Evolutionary conservation across 208 protist genomes (phyloP).

Genomic region (Leishmania gerbilli): DNA sequence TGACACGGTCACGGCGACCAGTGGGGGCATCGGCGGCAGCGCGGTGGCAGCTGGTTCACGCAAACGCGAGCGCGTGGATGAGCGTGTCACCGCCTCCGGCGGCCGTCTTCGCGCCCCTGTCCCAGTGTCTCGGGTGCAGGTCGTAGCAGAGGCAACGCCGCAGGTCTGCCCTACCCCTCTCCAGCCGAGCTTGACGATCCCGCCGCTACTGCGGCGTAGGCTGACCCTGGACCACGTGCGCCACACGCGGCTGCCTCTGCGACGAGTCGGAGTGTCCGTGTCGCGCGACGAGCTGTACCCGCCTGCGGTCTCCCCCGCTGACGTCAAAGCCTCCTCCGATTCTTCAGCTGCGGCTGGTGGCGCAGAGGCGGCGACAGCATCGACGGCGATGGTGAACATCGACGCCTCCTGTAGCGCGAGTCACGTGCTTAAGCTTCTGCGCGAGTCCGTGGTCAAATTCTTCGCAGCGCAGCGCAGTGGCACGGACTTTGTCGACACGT

Average conservation of each 20-base stretch:
- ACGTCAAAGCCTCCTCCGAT: background rate
- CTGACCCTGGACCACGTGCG: constrained; percentile 66
- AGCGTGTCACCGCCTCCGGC: background rate
- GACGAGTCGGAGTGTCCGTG: constrained; percentile 45
- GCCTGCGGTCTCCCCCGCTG: background rate
- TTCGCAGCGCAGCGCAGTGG: constrained; percentile 46
- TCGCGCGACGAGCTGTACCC: constrained; percentile 31
- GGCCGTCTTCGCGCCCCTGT: background rate
- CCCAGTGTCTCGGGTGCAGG: constrained; percentile 6
- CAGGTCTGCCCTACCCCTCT: constrained; percentile 58
- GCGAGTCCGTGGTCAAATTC: constrained; percentile 45
- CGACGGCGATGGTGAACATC: constrained; percentile 13
- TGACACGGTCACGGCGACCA: background rate
- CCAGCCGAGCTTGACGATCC: constrained; percentile 66
- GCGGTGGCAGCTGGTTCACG: background rate
- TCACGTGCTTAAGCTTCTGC: constrained; percentile 59
- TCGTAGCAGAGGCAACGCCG: constrained; percentile 21
- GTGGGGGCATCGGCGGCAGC: background rate
- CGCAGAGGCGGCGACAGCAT: background rate
- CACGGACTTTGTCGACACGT: constrained; percentile 66
- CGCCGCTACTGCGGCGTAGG: constrained; percentile 49
- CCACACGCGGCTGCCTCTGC: constrained; percentile 53
- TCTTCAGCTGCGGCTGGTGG: background rate
- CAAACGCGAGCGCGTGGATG: constrained; percentile 20
- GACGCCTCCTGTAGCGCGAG: constrained; percentile 35